These are phyloP conservation scores for Debaryomycetaceae sp. DNA, from an alignment of 1,139 yeast species.

Conservation along the genomic window DNA sequence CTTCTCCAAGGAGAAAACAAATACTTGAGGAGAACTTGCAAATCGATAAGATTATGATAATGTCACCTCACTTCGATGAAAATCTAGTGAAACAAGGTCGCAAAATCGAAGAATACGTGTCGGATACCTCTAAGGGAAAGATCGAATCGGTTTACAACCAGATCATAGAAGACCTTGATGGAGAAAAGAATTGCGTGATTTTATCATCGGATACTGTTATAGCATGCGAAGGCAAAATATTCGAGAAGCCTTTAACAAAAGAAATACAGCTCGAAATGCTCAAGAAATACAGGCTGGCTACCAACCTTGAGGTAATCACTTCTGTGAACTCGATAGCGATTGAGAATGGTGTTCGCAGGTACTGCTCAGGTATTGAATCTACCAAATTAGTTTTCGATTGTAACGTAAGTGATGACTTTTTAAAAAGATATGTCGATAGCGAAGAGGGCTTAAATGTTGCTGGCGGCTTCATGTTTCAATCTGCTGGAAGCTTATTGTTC, in stretches of 20 bases:
- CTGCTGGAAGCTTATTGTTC: slow-evolving; percentile 63
- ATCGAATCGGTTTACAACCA: slow-evolving; percentile 37
- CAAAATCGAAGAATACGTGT: slow-evolving; percentile 61
- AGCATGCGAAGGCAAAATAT: slow-evolving; percentile 54
- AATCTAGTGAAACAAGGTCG: slow-evolving; percentile 54
- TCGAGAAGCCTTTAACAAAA: slow-evolving; percentile 71
- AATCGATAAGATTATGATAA: slow-evolving; percentile 42
- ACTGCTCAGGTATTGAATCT: slow-evolving; percentile 12
- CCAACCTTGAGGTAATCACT: slow-evolving; percentile 59
- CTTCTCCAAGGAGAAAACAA: slow-evolving; percentile 76
- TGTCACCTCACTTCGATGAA: slow-evolving; percentile 68
- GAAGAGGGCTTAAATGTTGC: slow-evolving; percentile 83
- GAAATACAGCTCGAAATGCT: slow-evolving; percentile 44
- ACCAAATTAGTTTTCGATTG: slow-evolving; percentile 29
- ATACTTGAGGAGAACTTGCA: slow-evolving; percentile 63
- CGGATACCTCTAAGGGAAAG: slow-evolving; percentile 66
- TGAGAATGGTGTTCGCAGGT: slow-evolving; percentile 18
- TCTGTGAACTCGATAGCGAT: slow-evolving; percentile 58
- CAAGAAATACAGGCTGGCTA: slow-evolving; percentile 38
- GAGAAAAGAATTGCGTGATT: slow-evolving; percentile 27
- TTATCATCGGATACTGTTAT: slow-evolving; percentile 87
- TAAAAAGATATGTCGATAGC: slow-evolving; percentile 59
- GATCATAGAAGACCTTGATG: background rate
- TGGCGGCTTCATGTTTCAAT: slow-evolving; percentile 90
- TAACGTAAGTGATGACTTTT: slow-evolving; percentile 46